Conservation (phyloP, 2,329 filamentous ascomycete species). For the Daldinia sp. region DNA sequence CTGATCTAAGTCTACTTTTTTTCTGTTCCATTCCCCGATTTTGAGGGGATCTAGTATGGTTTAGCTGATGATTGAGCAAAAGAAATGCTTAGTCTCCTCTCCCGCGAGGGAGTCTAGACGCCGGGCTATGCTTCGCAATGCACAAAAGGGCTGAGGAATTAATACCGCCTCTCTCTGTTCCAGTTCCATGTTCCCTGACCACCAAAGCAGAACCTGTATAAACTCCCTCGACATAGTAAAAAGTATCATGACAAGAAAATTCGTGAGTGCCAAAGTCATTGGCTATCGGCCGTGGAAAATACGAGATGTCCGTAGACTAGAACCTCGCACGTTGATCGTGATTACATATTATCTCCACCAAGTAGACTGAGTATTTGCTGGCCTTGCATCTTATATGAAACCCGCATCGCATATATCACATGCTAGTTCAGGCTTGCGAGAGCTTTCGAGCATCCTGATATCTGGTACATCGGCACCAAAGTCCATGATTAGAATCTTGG, state of each 20-base stretch:
- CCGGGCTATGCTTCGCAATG: conserved; percentile 40
- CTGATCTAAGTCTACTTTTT: conserved; percentile 23
- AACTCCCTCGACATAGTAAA: conserved; percentile 9
- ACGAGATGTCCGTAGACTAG: not conserved
- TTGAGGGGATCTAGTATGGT: conserved; percentile 22
- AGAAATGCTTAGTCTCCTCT: conserved; percentile 22
- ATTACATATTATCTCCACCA: conserved; percentile 30
- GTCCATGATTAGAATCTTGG: conserved; percentile 92
- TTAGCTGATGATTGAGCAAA: conserved; percentile 19
- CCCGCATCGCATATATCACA: conserved; percentile 50
- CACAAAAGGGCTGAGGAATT: conserved; percentile 26
- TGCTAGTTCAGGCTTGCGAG: conserved; percentile 48
- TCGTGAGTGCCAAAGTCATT: conserved; percentile 23
- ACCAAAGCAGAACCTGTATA: conserved; percentile 11
- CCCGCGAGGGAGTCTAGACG: conserved; percentile 39
- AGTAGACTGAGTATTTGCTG: conserved; percentile 1
- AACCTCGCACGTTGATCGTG: conserved; percentile 11
- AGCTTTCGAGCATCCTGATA: conserved; percentile 69
- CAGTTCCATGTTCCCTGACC: conserved; percentile 13
- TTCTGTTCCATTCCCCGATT: conserved; percentile 21
- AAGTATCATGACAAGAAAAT: conserved; percentile 38
- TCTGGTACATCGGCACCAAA: conserved; percentile 76
- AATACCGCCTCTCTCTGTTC: conserved; percentile 1
- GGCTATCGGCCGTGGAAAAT: not conserved
- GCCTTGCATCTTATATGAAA: conserved; percentile 49